Evolutionary conservation across 805 yeast genomes (phyloP), one percentile per base, ranked within the genome.

Genomic region (Yueomyces sinensis): DNA sequence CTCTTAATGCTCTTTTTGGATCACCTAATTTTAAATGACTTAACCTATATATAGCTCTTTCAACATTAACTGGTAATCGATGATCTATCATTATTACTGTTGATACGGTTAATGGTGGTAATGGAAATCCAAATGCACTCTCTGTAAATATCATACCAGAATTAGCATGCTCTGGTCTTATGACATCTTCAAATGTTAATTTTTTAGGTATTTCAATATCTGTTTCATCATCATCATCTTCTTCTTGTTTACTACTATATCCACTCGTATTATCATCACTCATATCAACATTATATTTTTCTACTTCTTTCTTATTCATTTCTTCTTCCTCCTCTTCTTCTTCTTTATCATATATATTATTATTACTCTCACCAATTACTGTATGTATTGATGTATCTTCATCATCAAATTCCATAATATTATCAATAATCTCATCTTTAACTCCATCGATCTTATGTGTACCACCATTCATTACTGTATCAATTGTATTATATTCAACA

Each of bases 1-100:
- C 96, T 27, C 86, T 68, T 41, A 91, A 61, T 20, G 93, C 91
- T 39, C 97, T 65, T 51, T 84, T 81, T 1, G 97, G 89, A 56
- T 91, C 94, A 18, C 97, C 95, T 43, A 91, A 66, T 56, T 91
- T 91, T 53, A 91, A 62, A 58, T 91, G 98, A 35, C 95, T 82
- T 37, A 91, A 65, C 37, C 98, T 65, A 57, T 91, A 91, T 34
- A 91, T 82, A 0, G 98, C 98, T 29, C 98, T 68, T 57, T 91
- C 98, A 30, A 91, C 94, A 56, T 89, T 95, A 31, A 91, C 76
- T 0, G 97, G 96, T 55, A 82, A 81, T 42, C 98, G 65, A 47
- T 79, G 76, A 51, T 81, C 89, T 38, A 81, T 63, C 94, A 82
- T 82, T 15, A 80, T 70, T 27, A 82, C 62, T 0, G 91, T 82